Base-by-base conservation (phyloP, 257 asterid species). In the Ballota nigra region DNA sequence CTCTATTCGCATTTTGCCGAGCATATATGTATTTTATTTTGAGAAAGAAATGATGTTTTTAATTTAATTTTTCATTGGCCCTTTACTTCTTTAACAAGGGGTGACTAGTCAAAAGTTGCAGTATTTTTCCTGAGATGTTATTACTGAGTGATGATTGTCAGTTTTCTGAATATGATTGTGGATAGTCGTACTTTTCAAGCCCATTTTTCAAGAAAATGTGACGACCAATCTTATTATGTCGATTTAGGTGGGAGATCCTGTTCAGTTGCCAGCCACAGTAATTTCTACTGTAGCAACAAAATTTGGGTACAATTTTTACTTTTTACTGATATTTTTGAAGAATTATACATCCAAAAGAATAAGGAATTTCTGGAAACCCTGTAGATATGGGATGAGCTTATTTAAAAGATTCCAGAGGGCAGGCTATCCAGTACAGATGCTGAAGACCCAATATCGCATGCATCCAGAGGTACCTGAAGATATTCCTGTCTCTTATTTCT, bases 371-470 rank as follows among this genome's bases (percentile, higher is more conserved):
- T 65, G 63, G 53, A 57, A 72, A 67, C 59, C 77, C 62, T 75
- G 31, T 71, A 92, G 99, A 59, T 95, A 95, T 69, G 91, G 90
- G 57, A 84, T 80, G 86, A 92, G 99, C 83, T 84, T 95, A 81
- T 95, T 95, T 76, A 82, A 92, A 77, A 88, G 99, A 77, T 83
- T 95, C 77, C 98, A 95, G 78, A 78, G 13, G 74, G 98, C 98
- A n/a, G 97, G 97, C 63, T 92, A 95, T 84, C 98, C 99, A 15
- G 97, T 95, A 69, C 92, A 85, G 84, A 92, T 95, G 96, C 92
- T 95, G 81, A 95, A 87, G 88, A 95, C 98, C 68, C 99, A 95
- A 80, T 95, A 95, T 75, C 97, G 99, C 67, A 95, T 95, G 99
- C 90, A 95, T 75, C 99, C 99, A 20, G 96, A 95, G 97, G 99